Percentiles rank a stretch among this genome's conserved stretches.
Conservation (phyloP, 805 yeast genomes). For the Suhomyces sp. region DNA sequence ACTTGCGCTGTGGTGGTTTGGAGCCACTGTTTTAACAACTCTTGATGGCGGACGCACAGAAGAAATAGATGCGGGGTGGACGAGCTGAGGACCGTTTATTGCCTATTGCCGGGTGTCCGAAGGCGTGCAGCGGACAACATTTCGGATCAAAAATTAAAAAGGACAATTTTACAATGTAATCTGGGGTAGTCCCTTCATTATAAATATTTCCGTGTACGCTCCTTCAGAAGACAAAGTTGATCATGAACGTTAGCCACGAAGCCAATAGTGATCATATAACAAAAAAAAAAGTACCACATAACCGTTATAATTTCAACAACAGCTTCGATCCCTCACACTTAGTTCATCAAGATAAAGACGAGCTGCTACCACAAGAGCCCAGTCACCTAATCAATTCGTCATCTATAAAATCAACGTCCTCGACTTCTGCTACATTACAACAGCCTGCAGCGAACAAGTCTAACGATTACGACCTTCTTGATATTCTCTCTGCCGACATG, state of each 20-base stretch:
- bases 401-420: neutral
- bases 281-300: neutral
- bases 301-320: neutral
- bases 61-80: constrained; percentile 3
- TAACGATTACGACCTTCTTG: constrained; percentile 12
- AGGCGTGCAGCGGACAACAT: neutral
- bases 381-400: neutral
- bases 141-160: constrained; percentile 1
- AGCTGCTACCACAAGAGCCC: neutral
- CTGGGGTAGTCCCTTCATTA: constrained; percentile 2
- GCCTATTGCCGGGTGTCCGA: constrained; percentile 1
- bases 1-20: neutral
- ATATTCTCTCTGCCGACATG: constrained; percentile 40
- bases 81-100: neutral
- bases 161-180: neutral
- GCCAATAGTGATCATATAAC: neutral
- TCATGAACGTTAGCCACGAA: neutral
- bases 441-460: neutral
- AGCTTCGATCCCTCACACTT: neutral
- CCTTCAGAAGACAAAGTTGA: neutral
- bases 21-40: neutral
- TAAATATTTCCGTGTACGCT: constrained; percentile 1
- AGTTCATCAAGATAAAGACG: neutral
- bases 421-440: neutral
- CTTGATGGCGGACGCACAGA: neutral